These are phyloP conservation scores for Alternaria solani DNA, from an alignment of 2,329 filamentous ascomycete genomes.

Conservation along the genomic window DNA sequence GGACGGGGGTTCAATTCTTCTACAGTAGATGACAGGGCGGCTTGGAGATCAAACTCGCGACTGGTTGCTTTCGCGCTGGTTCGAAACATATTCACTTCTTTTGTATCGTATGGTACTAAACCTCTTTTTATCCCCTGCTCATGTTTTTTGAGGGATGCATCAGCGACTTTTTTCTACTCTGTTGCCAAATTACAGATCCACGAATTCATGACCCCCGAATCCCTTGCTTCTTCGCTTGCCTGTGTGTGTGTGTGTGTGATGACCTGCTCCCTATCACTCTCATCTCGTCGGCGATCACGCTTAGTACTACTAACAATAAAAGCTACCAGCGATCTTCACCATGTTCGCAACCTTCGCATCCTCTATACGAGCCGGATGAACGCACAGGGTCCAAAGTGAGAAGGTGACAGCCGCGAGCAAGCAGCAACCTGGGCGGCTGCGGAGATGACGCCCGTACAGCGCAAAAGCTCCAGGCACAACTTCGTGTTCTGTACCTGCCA, in stretches of 20 bases:
- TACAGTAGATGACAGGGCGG: conserved; percentile 21
- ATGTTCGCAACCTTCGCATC: background rate
- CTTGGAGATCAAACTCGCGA: conserved; percentile 20
- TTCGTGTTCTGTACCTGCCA: conserved; percentile 9
- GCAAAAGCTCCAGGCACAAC: background rate
- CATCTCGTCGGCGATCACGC: background rate
- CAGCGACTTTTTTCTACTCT: conserved; percentile 12
- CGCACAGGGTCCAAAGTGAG: background rate
- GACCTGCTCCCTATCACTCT: background rate
- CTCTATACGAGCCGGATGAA: background rate
- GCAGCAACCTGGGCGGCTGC: conserved; percentile 3
- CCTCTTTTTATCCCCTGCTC: conserved; percentile 18
- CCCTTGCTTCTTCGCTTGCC: background rate
- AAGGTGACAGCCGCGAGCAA: conserved; percentile 2
- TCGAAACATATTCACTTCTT: conserved; percentile 22
- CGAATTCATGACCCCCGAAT: conserved; percentile 15
- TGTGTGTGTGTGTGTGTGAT: background rate
- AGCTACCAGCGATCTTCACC: background rate
- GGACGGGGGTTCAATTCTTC: conserved; percentile 9
- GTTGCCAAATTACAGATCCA: conserved; percentile 18
- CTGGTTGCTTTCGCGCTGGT: conserved; percentile 20
- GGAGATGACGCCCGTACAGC: conserved; percentile 6
- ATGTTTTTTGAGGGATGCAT: conserved; percentile 4
- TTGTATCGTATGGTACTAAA: conserved; percentile 26
- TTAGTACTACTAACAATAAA: conserved; percentile 1